Conservation (phyloP, 2,329 filamentous ascomycete genomes). For the Akanthomyces muscarius region DNA sequence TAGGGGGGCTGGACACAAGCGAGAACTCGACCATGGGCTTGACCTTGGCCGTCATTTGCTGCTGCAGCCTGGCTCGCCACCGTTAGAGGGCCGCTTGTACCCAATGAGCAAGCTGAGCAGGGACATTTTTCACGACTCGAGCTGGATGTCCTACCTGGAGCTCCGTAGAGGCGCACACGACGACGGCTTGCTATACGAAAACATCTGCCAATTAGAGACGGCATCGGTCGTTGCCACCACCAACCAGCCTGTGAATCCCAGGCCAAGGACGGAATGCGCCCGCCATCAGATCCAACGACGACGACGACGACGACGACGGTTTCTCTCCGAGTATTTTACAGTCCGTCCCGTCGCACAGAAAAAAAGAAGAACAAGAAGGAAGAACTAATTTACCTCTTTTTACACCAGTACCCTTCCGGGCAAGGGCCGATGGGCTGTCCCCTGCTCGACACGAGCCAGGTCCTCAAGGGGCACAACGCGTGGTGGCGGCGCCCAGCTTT, state of each 20-base stretch:
- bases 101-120: not conserved
- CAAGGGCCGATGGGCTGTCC: not conserved
- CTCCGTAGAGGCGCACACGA: no score
- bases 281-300: no score
- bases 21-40: not conserved
- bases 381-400: not conserved
- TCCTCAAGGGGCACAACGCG: not conserved
- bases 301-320: no score
- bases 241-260: no score
- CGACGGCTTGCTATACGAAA: not conserved
- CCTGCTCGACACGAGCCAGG: not conserved
- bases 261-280: no score
- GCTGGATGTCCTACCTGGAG: not conserved
- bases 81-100: no score
- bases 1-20: not conserved
- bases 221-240: no score
- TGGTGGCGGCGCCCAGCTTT: not conserved
- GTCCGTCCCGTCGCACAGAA: not conserved
- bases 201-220: no score
- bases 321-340: no score
- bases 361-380: not conserved
- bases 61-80: slow-evolving; percentile 7
- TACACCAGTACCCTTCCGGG: not conserved
- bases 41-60: not conserved
- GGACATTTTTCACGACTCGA: not conserved